Base-by-base conservation (phyloP, 2,329 filamentous ascomycete species). In the Exophiala phaeomuriformis region DNA sequence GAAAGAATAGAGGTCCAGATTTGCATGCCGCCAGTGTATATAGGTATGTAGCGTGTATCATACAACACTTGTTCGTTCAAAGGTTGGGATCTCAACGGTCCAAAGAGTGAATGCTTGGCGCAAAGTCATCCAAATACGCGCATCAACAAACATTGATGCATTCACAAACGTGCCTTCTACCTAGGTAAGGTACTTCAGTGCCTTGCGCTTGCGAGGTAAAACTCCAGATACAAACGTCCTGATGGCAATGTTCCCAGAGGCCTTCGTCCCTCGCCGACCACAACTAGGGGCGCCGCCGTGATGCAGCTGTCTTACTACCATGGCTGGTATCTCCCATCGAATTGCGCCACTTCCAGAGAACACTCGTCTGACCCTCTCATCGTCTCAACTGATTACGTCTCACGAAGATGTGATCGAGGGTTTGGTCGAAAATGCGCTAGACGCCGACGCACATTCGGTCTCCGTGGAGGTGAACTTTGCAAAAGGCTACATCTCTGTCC, bases 401-500 rank as follows among this genome's bases (percentile, higher is more conserved):
- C 74, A 97, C 32, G 85, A 84, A 62, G 79, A 73, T 29, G 89
- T 87, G 3, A 73, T 88, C 9, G 74, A 82, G 51, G 87, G 86
- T 43, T 77, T 97, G 6, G 63, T 94, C 29, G 82, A 85, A 67
- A 98, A 98, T 67, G 82, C 89, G 0, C 75, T 98, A 8, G 93
- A 98, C 72, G 88, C 90, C 3, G 72, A 74, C 43, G 84, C 90
- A 10, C 77, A 75, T 33, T 85, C 77, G 51, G 71, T 96, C 57
- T 80, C 80, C 49, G 74, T 95, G 51, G 78, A 77, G 1, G 74
- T 95, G 27, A 86, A 96, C 69, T 89, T 88, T 66, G 68, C 71
- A 49, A 82, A 84, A 28, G 91, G 90, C 3, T 82, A 79, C 61
- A 95, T 90, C 68, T 76, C 77, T 0, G 79, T 96, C 3, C 86